These are phyloP conservation scores for Actinidia polygama DNA, from an alignment of 179 eudicot species.

Conservation along the genomic window DNA sequence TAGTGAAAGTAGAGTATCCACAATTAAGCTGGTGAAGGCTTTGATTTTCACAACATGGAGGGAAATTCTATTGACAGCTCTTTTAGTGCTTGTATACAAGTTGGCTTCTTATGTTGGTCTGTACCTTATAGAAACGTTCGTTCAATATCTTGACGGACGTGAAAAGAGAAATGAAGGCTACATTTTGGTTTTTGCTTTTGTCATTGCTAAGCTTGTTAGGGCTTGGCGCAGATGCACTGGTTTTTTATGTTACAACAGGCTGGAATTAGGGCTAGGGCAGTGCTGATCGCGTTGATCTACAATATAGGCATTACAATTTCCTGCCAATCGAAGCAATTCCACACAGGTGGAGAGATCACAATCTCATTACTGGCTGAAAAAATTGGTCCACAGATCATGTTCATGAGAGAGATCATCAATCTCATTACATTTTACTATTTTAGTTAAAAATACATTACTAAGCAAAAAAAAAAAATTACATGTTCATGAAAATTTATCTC, in stretches of 20 bases:
- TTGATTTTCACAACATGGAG: constrained; percentile 52
- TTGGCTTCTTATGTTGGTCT: constrained; percentile 85
- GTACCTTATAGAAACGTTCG: constrained; percentile 74
- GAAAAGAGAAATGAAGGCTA: constrained; percentile 47
- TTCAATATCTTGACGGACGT: constrained; percentile 71
- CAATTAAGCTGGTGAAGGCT: constrained; percentile 59
- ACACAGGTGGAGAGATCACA: constrained; percentile 84
- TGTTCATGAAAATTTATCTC: too few species aligned
- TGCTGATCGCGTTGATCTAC: constrained; percentile 34
- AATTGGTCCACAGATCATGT: constrained; percentile 59
- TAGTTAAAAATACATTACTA: too few species aligned
- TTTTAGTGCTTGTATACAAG: constrained; percentile 47
- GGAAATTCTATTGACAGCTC: constrained; percentile 55
- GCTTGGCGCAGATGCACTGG: constrained; percentile 68
- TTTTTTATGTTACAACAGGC: constrained; percentile 44
- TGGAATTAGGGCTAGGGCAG: constrained; percentile 46
- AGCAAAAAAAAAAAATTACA: too few species aligned
- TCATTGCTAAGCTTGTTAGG: constrained; percentile 65
- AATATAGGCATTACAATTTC: constrained; percentile 52
- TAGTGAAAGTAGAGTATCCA: constrained; percentile 44
- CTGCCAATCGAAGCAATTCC: constrained; percentile 64
- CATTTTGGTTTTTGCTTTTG: constrained; percentile 59
- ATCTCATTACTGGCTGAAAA: constrained; percentile 85
- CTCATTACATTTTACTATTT: too few species aligned
- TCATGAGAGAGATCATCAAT: constrained; percentile 27